Percentiles rank a stretch among this genome's conserved stretches.
Conservation (phyloP, 805 yeast genomes). For the Candida krabiensis region DNA sequence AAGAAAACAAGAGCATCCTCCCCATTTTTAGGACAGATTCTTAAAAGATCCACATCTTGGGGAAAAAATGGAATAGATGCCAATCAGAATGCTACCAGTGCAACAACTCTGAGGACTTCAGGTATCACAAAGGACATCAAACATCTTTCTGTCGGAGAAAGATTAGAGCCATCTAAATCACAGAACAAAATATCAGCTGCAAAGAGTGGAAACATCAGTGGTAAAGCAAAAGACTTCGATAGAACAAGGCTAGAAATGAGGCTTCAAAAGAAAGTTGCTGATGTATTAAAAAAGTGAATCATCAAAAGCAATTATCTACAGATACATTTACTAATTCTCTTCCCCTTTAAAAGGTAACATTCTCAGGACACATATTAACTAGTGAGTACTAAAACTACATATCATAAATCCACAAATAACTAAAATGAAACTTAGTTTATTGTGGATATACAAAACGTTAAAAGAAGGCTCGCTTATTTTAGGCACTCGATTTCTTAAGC, state of each 20-base stretch:
- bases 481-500: conserved; percentile 22
- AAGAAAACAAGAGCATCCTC: conserved; percentile 8
- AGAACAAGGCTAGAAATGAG: conserved; percentile 50
- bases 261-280: conserved; percentile 44
- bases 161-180: conserved; percentile 1
- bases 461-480: neutral
- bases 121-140: neutral
- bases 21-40: conserved; percentile 13
- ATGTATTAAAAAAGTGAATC: conserved; percentile 31
- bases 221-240: conserved; percentile 37
- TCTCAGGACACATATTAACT: no score
- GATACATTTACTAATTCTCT: no score
- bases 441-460: neutral
- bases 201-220: conserved; percentile 21
- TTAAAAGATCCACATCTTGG: conserved; percentile 14
- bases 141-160: neutral
- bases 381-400: no score
- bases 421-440: neutral
- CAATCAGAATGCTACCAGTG: neutral
- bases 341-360: no score
- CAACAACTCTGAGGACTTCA: neutral
- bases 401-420: no score
- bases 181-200: neutral
- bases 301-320: no score
- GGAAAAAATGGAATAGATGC: conserved; percentile 1